Percentiles rank a stretch among this genome's conserved stretches.
Conservation (phyloP, 768 basidiomycete genomes). For the Dacryopinax primogenitus region DNA sequence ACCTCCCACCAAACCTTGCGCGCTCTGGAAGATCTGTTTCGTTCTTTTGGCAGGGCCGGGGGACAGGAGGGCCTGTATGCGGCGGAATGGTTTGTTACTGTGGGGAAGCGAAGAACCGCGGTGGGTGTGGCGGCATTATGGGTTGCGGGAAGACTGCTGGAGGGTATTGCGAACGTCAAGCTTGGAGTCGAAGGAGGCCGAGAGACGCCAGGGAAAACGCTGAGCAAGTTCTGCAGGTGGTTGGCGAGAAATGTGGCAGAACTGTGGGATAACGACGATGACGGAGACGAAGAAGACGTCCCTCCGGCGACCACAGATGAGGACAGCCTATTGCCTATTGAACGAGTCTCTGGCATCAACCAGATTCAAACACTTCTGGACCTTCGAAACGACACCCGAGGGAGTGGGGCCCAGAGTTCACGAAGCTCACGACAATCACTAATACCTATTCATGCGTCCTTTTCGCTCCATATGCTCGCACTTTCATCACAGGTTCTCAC, state of each 20-base stretch:
- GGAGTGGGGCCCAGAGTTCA: conserved; percentile 19
- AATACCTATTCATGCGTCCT: conserved; percentile 50
- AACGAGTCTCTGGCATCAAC: conserved; percentile 54
- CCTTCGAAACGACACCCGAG: conserved; percentile 19
- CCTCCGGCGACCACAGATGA: conserved; percentile 23
- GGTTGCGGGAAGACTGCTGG: conserved; percentile 65
- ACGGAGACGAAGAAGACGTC: conserved; percentile 25
- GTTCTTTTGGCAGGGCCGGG: conserved; percentile 51
- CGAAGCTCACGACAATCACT: conserved; percentile 28
- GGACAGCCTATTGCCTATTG: conserved; percentile 34
- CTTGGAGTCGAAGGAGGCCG: conserved; percentile 28
- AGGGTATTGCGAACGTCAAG: conserved; percentile 48
- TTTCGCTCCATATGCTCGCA: conserved; percentile 64
- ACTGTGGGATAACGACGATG: conserved; percentile 46
- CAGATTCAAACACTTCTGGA: conserved; percentile 41
- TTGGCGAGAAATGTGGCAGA: conserved; percentile 53
- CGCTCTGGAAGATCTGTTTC: conserved; percentile 59
- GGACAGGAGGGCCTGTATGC: conserved; percentile 60
- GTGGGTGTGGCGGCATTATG: conserved; percentile 63
- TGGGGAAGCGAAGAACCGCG: conserved; percentile 37
- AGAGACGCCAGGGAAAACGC: conserved; percentile 30
- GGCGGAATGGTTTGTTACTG: conserved; percentile 67
- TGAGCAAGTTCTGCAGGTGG: conserved; percentile 53
- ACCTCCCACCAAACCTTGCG: conserved; percentile 39
- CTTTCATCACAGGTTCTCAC: conserved; percentile 59